Evolutionary conservation across 2,329 filamentous ascomycete species (phyloP).

Genomic region (Ophiocordyceps camponoti-rufipedis): DNA sequence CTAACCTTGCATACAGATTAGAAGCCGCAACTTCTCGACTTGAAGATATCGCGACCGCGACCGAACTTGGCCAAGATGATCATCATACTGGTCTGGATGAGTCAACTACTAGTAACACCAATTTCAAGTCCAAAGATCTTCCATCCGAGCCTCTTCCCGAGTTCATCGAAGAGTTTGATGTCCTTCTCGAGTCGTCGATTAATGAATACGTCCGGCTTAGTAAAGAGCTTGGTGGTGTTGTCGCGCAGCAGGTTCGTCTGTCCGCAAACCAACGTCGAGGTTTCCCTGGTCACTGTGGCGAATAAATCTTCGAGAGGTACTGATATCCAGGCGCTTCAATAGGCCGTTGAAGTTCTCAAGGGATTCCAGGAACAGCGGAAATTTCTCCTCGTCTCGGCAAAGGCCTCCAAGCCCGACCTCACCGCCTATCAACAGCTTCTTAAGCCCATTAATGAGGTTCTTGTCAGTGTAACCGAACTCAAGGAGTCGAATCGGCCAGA

Average conservation of each 20-base stretch:
- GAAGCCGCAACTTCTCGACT: slow-evolving; percentile 92
- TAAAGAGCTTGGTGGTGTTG: slow-evolving; percentile 55
- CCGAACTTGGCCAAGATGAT: slow-evolving; percentile 36
- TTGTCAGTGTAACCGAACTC: slow-evolving; percentile 62
- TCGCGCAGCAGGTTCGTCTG: slow-evolving; percentile 56
- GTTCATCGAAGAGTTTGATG: slow-evolving; percentile 76
- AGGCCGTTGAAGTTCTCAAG: slow-evolving; percentile 34
- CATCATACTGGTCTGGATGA: slow-evolving; percentile 9
- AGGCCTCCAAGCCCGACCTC: slow-evolving; percentile 79
- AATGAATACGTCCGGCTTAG: slow-evolving; percentile 64
- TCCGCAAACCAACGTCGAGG: neutral
- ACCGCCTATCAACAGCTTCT: slow-evolving; percentile 55
- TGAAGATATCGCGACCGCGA: slow-evolving; percentile 83
- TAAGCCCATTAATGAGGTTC: slow-evolving; percentile 70
- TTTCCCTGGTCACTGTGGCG: too few species aligned
- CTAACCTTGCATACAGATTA: slow-evolving; percentile 49
- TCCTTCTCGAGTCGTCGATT: slow-evolving; percentile 55
- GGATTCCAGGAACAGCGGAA: slow-evolving; percentile 74
- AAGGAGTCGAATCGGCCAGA: slow-evolving; percentile 66
- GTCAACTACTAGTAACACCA: slow-evolving; percentile 18
- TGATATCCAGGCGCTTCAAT: neutral
- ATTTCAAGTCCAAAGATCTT: slow-evolving; percentile 15
- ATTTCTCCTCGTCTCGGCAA: slow-evolving; percentile 75
- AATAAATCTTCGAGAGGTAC: too few species aligned
- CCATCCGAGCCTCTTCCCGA: slow-evolving; percentile 43